phyloP scores from a whole-genome alignment of 2,329 filamentous ascomycete genomes.

The Claviceps sp. region DNA sequence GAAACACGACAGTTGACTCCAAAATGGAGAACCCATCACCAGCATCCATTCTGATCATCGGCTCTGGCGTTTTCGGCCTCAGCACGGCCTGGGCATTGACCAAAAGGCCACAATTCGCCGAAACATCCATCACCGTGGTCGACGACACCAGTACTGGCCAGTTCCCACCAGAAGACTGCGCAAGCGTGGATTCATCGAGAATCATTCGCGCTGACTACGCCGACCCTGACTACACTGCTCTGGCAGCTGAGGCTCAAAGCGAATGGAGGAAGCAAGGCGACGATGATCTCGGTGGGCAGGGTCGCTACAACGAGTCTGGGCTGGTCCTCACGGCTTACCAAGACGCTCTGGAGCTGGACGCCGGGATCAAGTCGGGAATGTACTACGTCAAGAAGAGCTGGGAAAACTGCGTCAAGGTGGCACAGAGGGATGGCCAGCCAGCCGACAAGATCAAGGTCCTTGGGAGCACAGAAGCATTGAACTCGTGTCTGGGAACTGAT shows the following conservation, averaged over 20 bases:
- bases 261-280: conserved; percentile 51
- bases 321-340: conserved; percentile 48
- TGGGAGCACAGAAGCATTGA: conserved; percentile 30
- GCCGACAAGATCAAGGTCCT: conserved; percentile 31
- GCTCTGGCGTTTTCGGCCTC: conserved; percentile 52
- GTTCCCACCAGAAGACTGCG: conserved; percentile 46
- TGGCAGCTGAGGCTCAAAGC: conserved; percentile 57
- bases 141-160: conserved; percentile 38
- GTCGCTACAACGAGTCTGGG: conserved; percentile 58
- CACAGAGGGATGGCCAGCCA: conserved; percentile 22
- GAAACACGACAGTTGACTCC: not conserved
- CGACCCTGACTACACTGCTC: conserved; percentile 58
- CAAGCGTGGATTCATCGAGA: conserved; percentile 49
- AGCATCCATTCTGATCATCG: conserved; percentile 51
- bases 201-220: conserved; percentile 68
- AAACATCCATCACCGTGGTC: conserved; percentile 44
- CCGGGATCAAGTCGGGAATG: conserved; percentile 30
- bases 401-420: conserved; percentile 44
- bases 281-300: conserved; percentile 44
- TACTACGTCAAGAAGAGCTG: conserved; percentile 48
- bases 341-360: conserved; percentile 16
- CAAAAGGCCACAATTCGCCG: conserved; percentile 40
- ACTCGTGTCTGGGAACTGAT: conserved; percentile 30
- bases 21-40: conserved; percentile 21
- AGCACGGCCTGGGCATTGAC: conserved; percentile 54